Evolutionary conservation across 345 rosid species (phyloP).

Genomic region (Erodium maritimum): DNA sequence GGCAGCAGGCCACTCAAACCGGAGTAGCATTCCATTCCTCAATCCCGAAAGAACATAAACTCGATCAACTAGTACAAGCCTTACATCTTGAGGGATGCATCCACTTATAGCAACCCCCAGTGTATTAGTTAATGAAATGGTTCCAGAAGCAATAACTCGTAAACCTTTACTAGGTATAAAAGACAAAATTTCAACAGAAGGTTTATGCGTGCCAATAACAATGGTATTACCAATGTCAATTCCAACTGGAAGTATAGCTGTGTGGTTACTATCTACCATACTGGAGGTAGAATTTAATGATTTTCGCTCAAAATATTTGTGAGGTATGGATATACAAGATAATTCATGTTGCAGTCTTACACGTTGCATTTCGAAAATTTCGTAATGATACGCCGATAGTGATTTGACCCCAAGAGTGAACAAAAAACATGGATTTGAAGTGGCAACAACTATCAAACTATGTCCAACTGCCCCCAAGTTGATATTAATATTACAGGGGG

Average conservation of each 20-base stretch:
- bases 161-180: slow-evolving; percentile 54
- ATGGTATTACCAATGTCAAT: slow-evolving; percentile 49
- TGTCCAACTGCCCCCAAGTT: slow-evolving; percentile 91
- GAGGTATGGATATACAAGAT: slow-evolving; percentile 81
- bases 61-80: slow-evolving; percentile 80
- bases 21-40: slow-evolving; percentile 97
- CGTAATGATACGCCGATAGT: slow-evolving; percentile 41
- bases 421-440: slow-evolving; percentile 83
- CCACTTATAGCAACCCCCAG: slow-evolving; percentile 69
- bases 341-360: slow-evolving; percentile 66
- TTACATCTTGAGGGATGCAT: slow-evolving; percentile 92
- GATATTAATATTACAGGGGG: slow-evolving; percentile 55
- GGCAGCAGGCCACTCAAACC: slow-evolving; percentile 78
- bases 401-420: slow-evolving; percentile 64
- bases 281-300: slow-evolving; percentile 22
- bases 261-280: slow-evolving; percentile 15
- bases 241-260: slow-evolving; percentile 45
- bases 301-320: slow-evolving; percentile 35
- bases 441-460: slow-evolving; percentile 64
- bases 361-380: slow-evolving; percentile 70
- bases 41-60: slow-evolving; percentile 75
- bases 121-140: slow-evolving; percentile 49
- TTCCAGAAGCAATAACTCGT: slow-evolving; percentile 66
- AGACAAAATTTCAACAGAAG: slow-evolving; percentile 85
- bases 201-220: slow-evolving; percentile 90